Percentiles rank a stretch among this genome's conserved stretches.
phyloP scores from a whole-genome alignment of 2,329 filamentous ascomycete species.

The Diplodia intermedia region DNA sequence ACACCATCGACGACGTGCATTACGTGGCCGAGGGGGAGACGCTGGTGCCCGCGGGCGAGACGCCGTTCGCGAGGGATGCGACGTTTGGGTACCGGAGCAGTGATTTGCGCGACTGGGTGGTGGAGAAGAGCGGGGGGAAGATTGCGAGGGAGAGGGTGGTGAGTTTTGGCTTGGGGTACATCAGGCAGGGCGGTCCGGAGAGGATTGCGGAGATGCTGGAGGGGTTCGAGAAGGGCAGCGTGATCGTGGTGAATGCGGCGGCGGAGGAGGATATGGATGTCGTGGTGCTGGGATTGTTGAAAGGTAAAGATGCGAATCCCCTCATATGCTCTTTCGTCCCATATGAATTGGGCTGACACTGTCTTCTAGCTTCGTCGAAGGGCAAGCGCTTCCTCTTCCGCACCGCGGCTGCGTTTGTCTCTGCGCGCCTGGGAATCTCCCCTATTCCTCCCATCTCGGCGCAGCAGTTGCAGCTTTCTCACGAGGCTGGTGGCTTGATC shows the following conservation, averaged over 20 bases:
- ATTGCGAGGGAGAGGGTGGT: slow-evolving; percentile 51
- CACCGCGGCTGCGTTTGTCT: slow-evolving; percentile 57
- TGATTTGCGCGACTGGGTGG: slow-evolving; percentile 60
- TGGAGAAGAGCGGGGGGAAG: slow-evolving; percentile 59
- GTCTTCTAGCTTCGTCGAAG: slow-evolving; percentile 33
- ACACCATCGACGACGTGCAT: slow-evolving; percentile 64
- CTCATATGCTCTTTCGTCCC: background rate
- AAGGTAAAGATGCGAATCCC: slow-evolving; percentile 26
- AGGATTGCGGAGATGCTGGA: slow-evolving; percentile 53
- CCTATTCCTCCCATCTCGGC: slow-evolving; percentile 60
- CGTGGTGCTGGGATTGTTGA: slow-evolving; percentile 58
- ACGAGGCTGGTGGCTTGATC: slow-evolving; percentile 79
- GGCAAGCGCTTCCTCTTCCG: slow-evolving; percentile 56
- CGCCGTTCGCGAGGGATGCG: slow-evolving; percentile 64
- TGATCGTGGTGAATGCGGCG: slow-evolving; percentile 62
- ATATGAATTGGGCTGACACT: background rate
- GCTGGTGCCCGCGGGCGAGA: slow-evolving; percentile 60
- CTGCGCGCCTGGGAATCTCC: slow-evolving; percentile 60
- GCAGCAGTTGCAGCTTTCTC: slow-evolving; percentile 52
- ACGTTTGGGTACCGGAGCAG: slow-evolving; percentile 65
- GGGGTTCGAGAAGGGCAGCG: slow-evolving; percentile 46
- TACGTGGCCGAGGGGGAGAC: slow-evolving; percentile 62
- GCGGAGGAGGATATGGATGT: slow-evolving; percentile 63
- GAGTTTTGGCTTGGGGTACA: slow-evolving; percentile 57
- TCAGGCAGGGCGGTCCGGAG: slow-evolving; percentile 55